Percentiles rank a stretch among this genome's conserved stretches.
These are phyloP conservation scores for Corchorus olitorius DNA, from an alignment of 345 rosid species.

Conservation along the genomic window DNA sequence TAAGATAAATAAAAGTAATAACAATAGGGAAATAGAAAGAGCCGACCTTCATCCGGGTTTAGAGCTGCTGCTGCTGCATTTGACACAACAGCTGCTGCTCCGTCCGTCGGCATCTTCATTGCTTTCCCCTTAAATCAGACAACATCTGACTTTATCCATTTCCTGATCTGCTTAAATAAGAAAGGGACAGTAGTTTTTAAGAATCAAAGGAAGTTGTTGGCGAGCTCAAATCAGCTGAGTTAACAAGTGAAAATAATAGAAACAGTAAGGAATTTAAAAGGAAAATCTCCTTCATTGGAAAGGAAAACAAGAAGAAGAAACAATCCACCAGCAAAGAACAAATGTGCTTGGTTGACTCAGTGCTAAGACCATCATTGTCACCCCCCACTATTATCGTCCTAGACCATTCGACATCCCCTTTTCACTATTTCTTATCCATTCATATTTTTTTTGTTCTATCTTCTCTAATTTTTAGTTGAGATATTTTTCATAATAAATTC, in stretches of 20 bases:
- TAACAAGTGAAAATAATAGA: not conserved
- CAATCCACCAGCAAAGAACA: not conserved
- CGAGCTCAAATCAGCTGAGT: slow-evolving; percentile 30
- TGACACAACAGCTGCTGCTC: slow-evolving; percentile 38
- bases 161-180: not conserved
- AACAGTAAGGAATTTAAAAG: not conserved
- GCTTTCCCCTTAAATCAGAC: not conserved
- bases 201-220: not conserved
- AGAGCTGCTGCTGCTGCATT: slow-evolving; percentile 20
- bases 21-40: not conserved
- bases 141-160: slow-evolving; percentile 9
- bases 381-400: not conserved
- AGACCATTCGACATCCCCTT: not conserved
- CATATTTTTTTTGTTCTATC: too few species aligned
- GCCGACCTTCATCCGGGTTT: slow-evolving; percentile 45
- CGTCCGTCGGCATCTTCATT: slow-evolving; percentile 50
- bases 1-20: not conserved
- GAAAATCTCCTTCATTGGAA: not conserved
- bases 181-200: not conserved
- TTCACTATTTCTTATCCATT: not conserved
- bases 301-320: not conserved
- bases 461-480: too few species aligned
- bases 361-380: slow-evolving; percentile 24
- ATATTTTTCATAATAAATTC: too few species aligned
- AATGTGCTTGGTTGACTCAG: not conserved